Percentiles rank a stretch among this genome's conserved stretches.
Evolutionary conservation across 345 rosid genomes (phyloP).

Genomic region (Melaleuca alternifolia): DNA sequence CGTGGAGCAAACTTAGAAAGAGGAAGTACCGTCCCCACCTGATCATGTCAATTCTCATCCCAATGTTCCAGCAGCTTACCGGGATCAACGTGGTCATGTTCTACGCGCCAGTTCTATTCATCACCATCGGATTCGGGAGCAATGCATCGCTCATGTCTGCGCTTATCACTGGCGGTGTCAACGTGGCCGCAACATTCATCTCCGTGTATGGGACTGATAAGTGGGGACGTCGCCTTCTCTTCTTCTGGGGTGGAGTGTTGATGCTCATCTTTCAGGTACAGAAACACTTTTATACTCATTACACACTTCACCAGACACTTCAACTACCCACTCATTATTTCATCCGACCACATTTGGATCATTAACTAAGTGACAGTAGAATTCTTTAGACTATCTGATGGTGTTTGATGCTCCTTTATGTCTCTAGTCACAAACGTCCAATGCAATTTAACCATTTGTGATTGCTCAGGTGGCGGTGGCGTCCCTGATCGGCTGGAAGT

Average conservation of each 20-base stretch:
- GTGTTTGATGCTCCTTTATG: not conserved
- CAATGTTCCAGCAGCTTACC: conserved; percentile 38
- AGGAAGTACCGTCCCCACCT: conserved; percentile 19
- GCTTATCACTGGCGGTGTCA: conserved; percentile 18
- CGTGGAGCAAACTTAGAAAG: conserved; percentile 9
- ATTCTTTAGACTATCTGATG: not conserved
- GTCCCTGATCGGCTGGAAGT: not conserved
- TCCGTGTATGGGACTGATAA: conserved; percentile 1
- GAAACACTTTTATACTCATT: not conserved
- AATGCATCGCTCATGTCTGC: conserved; percentile 15
- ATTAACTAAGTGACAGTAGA: not conserved
- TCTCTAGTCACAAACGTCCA: not conserved
- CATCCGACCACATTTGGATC: not conserved
- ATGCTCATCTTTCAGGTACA: conserved; percentile 3
- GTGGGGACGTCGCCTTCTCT: conserved; percentile 5
- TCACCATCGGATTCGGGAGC: conserved; percentile 27
- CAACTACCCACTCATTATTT: not conserved
- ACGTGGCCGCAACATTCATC: not conserved
- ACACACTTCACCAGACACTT: not conserved
- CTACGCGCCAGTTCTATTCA: conserved; percentile 41
- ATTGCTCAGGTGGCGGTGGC: conserved; percentile 10
- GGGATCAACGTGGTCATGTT: conserved; percentile 41
- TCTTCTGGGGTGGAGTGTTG: conserved; percentile 4
- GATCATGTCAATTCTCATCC: conserved; percentile 8
- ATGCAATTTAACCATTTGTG: not conserved